Base-by-base conservation (phyloP, 1,139 yeast genomes). In the Geotrichum bryndzae region DNA sequence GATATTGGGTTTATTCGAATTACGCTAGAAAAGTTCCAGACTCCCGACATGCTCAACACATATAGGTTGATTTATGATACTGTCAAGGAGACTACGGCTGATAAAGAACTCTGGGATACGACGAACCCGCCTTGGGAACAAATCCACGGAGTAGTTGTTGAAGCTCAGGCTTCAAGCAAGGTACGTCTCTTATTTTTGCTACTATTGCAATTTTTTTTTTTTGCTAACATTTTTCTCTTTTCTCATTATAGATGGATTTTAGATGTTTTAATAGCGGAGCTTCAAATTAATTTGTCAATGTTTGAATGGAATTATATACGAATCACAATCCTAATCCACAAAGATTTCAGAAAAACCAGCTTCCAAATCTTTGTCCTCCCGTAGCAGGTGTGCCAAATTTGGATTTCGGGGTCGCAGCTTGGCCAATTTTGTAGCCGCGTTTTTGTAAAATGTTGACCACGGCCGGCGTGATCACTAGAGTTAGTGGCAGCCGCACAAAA, bases 1-100 rank as follows among this genome's bases (percentile, higher is more conserved):
- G 81, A 78, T 59, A 69, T 77, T 27, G 79, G 77, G 61, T 76
- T 77, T 54, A 64, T 76, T 59, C 67, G 75, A 29, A 68, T 68
- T 55, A 73, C 73, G 22, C 68, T 77, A 72, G 66, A 66, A 31
- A 65, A 68, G 13, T 74, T 70, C 61, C 67, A 68, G 55, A 71
- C 74, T 2, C 62, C 70, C 3, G 75, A 75, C n/a, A 66, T 75
- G 31, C 68, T 67, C 15, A 66, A 68, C 56, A 66, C 67, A n/a
- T 66, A 70, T 38, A 72, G 73, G 51, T 65, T 68, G 22, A 70
- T 74, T 38, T 71, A 71, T 56, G 70, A 65, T 54, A 67, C 74
- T 13, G 61, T 72, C 27, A 69, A 68, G 59, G 70, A 68, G 57
- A 67, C 68, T n/a, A 63, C 70, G 10, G 60, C 61, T 4, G 68